Evolutionary conservation across 805 yeast genomes (phyloP), one percentile per base, ranked within the genome.

Genomic region (Lachancea lanzarotensis): DNA sequence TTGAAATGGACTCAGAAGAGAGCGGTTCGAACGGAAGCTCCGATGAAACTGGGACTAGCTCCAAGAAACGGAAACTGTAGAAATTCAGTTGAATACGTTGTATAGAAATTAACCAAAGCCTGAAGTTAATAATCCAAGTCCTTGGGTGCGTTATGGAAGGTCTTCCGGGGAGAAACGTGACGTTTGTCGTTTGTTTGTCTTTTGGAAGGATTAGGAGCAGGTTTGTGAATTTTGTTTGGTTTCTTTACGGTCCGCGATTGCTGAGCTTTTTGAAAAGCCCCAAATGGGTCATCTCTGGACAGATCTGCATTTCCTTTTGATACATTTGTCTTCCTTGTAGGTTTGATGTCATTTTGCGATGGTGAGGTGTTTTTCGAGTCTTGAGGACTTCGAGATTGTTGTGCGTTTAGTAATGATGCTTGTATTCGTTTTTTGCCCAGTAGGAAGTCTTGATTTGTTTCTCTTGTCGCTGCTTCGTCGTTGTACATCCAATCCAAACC

Each of bases 401-500:
- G 9, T 3, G 40, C 10, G 19, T 45, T 29, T 42, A 34, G 26
- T 18, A 35, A 11, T 3, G 38, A 35, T 4, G 25, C 18, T 13
- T 55, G 55, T 19, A 58, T 31, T 43, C 51, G 50, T 38, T 48
- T 53, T 36, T 47, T 59, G 16, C 60, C 59, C 27, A 52, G 34
- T 16, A 55, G 36, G 38, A 52, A 56, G 25, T 55, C 60, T 9
- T 52, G 49, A 11, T 54, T 56, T 13, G 46, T 46, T 2, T 45
- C 42, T 2, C 15, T 27, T 3, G 49, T 43, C 3, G 45, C 30
- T 4, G 46, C 35, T 1, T 78, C 71, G 18, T 73, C 78, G 12
- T 82, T 76, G 58, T 90, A 90, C 95, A 91, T 91, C 97, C 97
- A 90, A 36, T 78, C 83, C 18, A 88, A 69, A 41, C 82, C 76